A percentile compares a stretch with the other conserved stretches of the same genome.
Conservation (phyloP, 305 asterid species). For the Rubia tinctorum region DNA sequence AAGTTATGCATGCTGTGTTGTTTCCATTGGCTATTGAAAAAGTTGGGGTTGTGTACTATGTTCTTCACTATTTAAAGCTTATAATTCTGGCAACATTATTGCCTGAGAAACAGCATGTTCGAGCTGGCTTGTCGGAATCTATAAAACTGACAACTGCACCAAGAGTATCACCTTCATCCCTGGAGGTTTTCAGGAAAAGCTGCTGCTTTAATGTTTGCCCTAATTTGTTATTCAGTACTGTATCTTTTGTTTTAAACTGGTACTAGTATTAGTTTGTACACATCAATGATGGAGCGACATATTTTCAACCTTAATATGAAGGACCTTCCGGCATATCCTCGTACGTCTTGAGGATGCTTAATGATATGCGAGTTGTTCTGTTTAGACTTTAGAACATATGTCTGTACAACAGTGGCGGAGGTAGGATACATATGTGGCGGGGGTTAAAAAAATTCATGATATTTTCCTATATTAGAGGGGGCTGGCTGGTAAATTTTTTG, state of each 20-base stretch:
- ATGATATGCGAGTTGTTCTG: neutral
- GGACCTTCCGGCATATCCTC: neutral
- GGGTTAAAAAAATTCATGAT: no score
- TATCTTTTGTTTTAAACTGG: neutral
- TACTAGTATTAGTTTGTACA: neutral
- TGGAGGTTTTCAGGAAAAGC: slow-evolving; percentile 77
- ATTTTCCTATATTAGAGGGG: no score
- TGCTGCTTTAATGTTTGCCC: slow-evolving; percentile 27
- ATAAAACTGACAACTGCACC: slow-evolving; percentile 95
- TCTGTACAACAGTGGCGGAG: no score
- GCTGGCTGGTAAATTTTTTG: no score
- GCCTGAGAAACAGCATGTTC: slow-evolving; percentile 93
- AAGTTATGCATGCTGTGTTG: slow-evolving; percentile 39
- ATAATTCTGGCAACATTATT: slow-evolving; percentile 24
- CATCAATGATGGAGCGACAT: neutral
- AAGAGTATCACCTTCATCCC: slow-evolving; percentile 90
- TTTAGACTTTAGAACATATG: neutral
- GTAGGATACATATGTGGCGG: no score
- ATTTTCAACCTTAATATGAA: neutral
- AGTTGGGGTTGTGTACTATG: no score
- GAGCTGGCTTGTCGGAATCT: slow-evolving; percentile 93
- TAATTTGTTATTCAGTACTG: neutral
- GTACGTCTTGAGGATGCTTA: neutral
- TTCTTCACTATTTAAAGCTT: neutral
- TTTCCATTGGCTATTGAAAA: neutral